Percentiles rank a stretch among this genome's conserved stretches.
Evolutionary conservation across 176 grass and related monocot genomes (phyloP).

Genomic region (Oryza longistaminata): DNA sequence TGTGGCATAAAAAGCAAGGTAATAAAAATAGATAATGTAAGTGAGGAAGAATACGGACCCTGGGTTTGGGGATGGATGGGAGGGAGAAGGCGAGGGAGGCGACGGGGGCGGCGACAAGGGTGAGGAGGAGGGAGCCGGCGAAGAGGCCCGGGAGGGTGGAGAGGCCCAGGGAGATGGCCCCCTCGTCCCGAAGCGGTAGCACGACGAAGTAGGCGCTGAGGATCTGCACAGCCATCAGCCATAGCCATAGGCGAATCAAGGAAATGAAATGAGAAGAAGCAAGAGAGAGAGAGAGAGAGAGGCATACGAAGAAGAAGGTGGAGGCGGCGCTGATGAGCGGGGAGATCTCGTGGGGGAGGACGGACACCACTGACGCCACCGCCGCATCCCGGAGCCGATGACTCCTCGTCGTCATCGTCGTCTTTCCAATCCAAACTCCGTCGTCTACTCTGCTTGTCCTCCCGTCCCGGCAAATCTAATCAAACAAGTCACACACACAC

Average conservation of each 20-base stretch:
- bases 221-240: slow-evolving; percentile 39
- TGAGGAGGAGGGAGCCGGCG: slow-evolving; percentile 78
- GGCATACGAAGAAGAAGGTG: slow-evolving; percentile 82
- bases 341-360: slow-evolving; percentile 71
- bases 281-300: too few species aligned
- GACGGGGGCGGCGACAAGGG: slow-evolving; percentile 76
- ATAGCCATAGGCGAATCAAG: background rate
- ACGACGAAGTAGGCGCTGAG: slow-evolving; percentile 85
- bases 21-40: too few species aligned
- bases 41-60: slow-evolving; percentile 25
- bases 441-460: background rate
- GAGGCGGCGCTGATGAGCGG: slow-evolving; percentile 65
- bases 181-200: slow-evolving; percentile 85
- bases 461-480: background rate
- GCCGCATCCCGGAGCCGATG: slow-evolving; percentile 47
- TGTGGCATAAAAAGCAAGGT: too few species aligned
- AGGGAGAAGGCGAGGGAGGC: slow-evolving; percentile 84
- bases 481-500: too few species aligned
- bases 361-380: slow-evolving; percentile 53
- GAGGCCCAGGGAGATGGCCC: slow-evolving; percentile 80
- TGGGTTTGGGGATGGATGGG: slow-evolving; percentile 71
- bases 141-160: slow-evolving; percentile 73
- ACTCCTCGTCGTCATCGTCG: background rate
- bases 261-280: background rate
- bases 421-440: background rate